Evolutionary conservation across 495 filamentous ascomycete genomes (phyloP).

Genomic region (Filosporella fistucella): DNA sequence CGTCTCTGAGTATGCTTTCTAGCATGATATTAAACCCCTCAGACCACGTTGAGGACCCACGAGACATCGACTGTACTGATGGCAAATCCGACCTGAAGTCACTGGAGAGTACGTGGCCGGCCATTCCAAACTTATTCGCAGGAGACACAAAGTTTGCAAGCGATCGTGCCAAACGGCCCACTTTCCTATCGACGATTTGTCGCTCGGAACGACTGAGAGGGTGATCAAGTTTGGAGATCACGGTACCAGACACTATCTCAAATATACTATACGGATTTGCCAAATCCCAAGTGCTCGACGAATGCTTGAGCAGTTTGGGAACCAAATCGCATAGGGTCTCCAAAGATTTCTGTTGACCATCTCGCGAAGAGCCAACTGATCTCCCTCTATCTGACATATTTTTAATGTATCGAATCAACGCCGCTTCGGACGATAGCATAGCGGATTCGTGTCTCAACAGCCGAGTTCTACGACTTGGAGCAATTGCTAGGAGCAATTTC

Average conservation of each 20-base stretch:
- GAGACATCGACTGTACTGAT: constrained; percentile 29
- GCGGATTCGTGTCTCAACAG: constrained; percentile 55
- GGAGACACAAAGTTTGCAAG: constrained; percentile 38
- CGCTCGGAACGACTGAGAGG: constrained; percentile 19
- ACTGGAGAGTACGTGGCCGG: constrained; percentile 35
- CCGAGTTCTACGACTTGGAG: constrained; percentile 43
- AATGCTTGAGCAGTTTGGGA: constrained; percentile 38
- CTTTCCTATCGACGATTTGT: constrained; percentile 20
- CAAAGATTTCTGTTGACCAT: not conserved
- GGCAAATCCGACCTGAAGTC: constrained; percentile 35
- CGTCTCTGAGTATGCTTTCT: constrained; percentile 61
- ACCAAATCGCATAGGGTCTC: too few species aligned
- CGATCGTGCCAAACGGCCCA: constrained; percentile 45
- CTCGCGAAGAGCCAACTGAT: not conserved
- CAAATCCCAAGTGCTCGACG: constrained; percentile 34
- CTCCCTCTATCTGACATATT: not conserved
- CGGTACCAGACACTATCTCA: constrained; percentile 43
- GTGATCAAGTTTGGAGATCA: constrained; percentile 23
- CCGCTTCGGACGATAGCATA: constrained; percentile 52
- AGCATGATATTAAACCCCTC: constrained; percentile 56
- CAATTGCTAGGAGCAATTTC: constrained; percentile 47
- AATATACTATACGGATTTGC: constrained; percentile 44
- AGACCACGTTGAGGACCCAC: constrained; percentile 53
- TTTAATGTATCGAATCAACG: constrained; percentile 19
- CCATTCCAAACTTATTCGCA: constrained; percentile 34